Evolutionary conservation across 2,329 filamentous ascomycete genomes (phyloP).

Genomic region (Bipolaris sorokiniana): DNA sequence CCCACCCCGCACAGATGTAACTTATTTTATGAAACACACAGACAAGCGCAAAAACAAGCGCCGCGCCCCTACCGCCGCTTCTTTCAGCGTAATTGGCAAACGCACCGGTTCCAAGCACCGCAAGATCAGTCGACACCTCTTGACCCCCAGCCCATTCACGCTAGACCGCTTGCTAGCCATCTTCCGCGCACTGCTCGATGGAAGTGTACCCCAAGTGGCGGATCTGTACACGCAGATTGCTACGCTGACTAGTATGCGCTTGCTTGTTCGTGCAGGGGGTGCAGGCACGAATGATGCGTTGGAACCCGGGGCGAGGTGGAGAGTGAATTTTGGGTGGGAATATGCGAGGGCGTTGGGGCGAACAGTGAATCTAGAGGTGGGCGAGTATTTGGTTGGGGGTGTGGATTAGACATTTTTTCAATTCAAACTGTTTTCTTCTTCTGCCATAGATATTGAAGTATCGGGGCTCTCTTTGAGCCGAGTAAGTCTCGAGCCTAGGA

Average conservation of each 20-base stretch:
- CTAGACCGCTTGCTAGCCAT: constrained; percentile 81
- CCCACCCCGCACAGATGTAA: constrained; percentile 71
- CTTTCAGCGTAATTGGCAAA: constrained; percentile 17
- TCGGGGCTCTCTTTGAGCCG: background rate
- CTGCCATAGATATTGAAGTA: background rate
- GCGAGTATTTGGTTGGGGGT: constrained; percentile 63
- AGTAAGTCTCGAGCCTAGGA: constrained; percentile 55
- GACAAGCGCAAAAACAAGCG: constrained; percentile 57
- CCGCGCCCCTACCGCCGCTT: constrained; percentile 36
- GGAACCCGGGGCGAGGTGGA: constrained; percentile 75
- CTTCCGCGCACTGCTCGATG: constrained; percentile 68
- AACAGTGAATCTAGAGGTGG: constrained; percentile 77
- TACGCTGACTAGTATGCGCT: constrained; percentile 72
- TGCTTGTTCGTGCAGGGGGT: constrained; percentile 67
- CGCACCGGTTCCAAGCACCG: constrained; percentile 59
- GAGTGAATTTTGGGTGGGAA: constrained; percentile 81
- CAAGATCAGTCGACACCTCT: constrained; percentile 76
- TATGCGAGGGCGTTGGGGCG: constrained; percentile 72
- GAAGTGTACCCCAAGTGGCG: constrained; percentile 51
- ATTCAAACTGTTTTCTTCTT: background rate
- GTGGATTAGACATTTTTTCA: constrained; percentile 32
- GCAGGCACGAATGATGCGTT: constrained; percentile 66
- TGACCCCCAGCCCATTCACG: constrained; percentile 78
- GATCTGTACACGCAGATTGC: constrained; percentile 65
- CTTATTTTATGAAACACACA: constrained; percentile 76